Evolutionary conservation across 2,329 filamentous ascomycete species (phyloP).

Genomic region (Raffaelea albimanens): DNA sequence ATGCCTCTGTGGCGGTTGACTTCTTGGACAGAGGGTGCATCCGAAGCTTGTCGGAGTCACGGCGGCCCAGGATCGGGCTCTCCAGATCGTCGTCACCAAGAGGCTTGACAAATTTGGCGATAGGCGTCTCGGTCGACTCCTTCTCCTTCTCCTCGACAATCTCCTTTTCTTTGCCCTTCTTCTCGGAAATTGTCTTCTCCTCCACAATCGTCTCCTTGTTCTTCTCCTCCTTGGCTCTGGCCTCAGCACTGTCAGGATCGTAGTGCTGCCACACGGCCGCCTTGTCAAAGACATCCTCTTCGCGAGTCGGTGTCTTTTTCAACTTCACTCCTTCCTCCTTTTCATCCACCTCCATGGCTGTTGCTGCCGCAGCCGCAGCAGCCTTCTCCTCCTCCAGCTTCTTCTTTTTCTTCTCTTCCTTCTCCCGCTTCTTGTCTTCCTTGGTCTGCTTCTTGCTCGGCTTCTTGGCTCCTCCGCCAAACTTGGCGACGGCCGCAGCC

Average conservation of each 20-base stretch:
- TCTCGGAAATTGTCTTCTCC: background rate
- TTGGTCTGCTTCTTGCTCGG: conserved; percentile 20
- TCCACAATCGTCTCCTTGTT: background rate
- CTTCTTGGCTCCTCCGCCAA: conserved; percentile 23
- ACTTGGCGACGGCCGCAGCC: conserved; percentile 9
- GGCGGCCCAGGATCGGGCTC: conserved; percentile 20
- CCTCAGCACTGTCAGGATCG: too few species aligned
- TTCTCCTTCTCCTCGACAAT: background rate
- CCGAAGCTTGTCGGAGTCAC: conserved; percentile 18
- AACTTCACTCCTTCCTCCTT: conserved; percentile 3
- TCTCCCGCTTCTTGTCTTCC: background rate
- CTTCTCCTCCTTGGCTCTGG: background rate
- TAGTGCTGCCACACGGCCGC: too few species aligned
- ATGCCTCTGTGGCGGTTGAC: background rate
- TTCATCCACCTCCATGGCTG: background rate
- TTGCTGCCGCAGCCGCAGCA: background rate
- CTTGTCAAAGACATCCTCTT: too few species aligned
- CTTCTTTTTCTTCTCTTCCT: conserved; percentile 4
- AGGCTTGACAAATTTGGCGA: background rate
- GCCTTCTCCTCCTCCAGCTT: background rate
- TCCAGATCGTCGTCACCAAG: conserved; percentile 14
- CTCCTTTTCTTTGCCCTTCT: background rate
- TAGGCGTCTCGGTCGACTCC: background rate
- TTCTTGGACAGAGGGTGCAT: conserved; percentile 9
- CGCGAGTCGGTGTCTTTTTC: too few species aligned